Base-by-base conservation (phyloP, 1,139 yeast species). In the Yueomyces sp. region DNA sequence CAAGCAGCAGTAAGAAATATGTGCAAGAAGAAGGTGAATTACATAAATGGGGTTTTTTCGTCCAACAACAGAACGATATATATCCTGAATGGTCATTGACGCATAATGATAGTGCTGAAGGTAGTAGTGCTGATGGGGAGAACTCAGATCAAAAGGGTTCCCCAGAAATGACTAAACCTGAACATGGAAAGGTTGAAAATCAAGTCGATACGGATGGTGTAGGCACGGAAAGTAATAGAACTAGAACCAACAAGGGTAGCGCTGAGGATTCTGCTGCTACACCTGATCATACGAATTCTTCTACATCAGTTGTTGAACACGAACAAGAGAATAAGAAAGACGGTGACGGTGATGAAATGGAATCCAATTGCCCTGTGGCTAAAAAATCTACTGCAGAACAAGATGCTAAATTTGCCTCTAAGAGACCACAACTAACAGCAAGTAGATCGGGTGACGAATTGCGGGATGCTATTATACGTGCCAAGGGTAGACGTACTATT, bases 1-100 rank as follows among this genome's bases (percentile, higher is more conserved):
- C 76, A 4, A 78, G 86, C 1, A 81, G 75, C 49, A 82, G 87
- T 26, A 81, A 77, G 57, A 76, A 73, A 50, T 86, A 81, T 59
- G 95, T 86, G 55, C 77, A 79, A 49, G 96, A 87, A 61, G 96
- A 87, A 67, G 96, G 96, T 50, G 95, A 84, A 55, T 71, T 86
- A 48, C 95, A 85, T 62, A 78, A 82, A 62, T 76, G 85, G 76
- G 94, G 94, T 12, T 75, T 73, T 54, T 80, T 76, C 54, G 78
- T 81, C 52, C 83, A 79, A 55, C 83, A 76, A 56, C 72, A 77
- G 47, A 62, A 68, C 32, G 67, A 67, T 27, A 53, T 68, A 27
- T 59, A 66, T 48, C 72, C 72, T 7, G 60, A 55, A 37, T 59
- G 44, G 39, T 30, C 32, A 7, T 7, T 30, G 11, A 11, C 7